Evolutionary conservation across 1,284 basidiomycete genomes (phyloP).

Genomic region (Acaromyces ingoldii): DNA sequence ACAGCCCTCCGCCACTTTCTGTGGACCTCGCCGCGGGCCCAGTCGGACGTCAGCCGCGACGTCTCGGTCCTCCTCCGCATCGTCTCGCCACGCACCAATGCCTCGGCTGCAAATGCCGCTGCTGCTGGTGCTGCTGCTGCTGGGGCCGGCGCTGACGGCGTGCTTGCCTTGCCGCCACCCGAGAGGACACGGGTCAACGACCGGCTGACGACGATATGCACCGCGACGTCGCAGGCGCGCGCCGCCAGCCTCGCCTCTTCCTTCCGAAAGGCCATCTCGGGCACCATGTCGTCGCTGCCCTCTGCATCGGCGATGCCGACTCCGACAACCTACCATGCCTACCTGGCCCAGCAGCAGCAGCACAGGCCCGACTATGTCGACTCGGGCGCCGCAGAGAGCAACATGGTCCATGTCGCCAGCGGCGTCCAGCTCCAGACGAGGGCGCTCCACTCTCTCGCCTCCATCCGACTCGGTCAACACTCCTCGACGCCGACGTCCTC

Average conservation of each 20-base stretch:
- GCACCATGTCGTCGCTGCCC: neutral
- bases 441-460: too few relatives aligned
- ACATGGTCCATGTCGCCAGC: neutral
- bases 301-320: neutral
- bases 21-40: conserved; percentile 40
- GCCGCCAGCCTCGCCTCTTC: neutral
- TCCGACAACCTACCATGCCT: neutral
- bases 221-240: neutral
- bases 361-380: conserved; percentile 3
- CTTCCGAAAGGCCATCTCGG: neutral
- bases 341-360: neutral
- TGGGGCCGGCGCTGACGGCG: neutral
- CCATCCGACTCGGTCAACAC: conserved; percentile 15
- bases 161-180: neutral
- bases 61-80: conserved; percentile 25
- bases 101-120: neutral
- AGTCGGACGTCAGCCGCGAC: conserved; percentile 35
- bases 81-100: conserved; percentile 7
- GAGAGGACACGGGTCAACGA: neutral
- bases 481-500: conserved; percentile 15
- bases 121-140: neutral
- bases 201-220: conserved; percentile 1
- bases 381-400: conserved; percentile 1
- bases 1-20: conserved; percentile 27
- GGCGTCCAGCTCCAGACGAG: conserved; percentile 9